Evolutionary conservation across 345 rosid genomes (phyloP), one percentile per base, ranked within the genome.

Genomic region (Mangifera indica): DNA sequence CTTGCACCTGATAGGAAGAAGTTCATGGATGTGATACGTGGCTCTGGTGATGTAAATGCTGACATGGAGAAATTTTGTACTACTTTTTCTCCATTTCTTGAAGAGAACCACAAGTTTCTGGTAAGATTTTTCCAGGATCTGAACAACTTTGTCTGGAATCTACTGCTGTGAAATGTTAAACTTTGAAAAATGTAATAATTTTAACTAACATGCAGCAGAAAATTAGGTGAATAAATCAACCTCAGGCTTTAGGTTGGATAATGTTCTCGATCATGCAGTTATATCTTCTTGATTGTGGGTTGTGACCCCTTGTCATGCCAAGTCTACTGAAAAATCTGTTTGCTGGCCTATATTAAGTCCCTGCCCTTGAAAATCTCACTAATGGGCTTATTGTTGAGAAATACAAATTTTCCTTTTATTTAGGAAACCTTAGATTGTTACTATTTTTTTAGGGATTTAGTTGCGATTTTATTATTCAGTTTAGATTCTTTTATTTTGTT

Each of bases 1-100:
- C 91, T 95, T 66, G 97, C 97, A 54, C 99, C 99, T 10, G 95
- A 92, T 53, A 91, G 98, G 88, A 88, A 91, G 83, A 95, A 91
- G 85, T 95, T 95, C 77, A 92, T 91, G 96, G 93, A 91, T 10
- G 98, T 92, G 18, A 78, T 92, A 60, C 66, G 88, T 54, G 93
- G 99, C 68, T 60, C 96, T 0, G 99, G 99, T 72, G 90, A 92
- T 71, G 65, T 89, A 44, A 76, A 76, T 69, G 86, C 85, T 40
- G 98, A 95, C 83, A 92, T 95, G 87, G 93, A 95, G 84, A 78
- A 77, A 71, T 92, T 95, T 80, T 95, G 98, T 79, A 14, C 82
- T 13, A 67, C 83, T 57, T 95, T 95, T 78, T 75, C 97, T 68
- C 93, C 89, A n/a, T 78, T 91, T 63, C 93, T 95, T 60, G 87